Percentiles rank a stretch among this genome's conserved stretches.
These are phyloP conservation scores for Tuber brumale DNA, from an alignment of 495 filamentous ascomycete species.

Conservation along the genomic window DNA sequence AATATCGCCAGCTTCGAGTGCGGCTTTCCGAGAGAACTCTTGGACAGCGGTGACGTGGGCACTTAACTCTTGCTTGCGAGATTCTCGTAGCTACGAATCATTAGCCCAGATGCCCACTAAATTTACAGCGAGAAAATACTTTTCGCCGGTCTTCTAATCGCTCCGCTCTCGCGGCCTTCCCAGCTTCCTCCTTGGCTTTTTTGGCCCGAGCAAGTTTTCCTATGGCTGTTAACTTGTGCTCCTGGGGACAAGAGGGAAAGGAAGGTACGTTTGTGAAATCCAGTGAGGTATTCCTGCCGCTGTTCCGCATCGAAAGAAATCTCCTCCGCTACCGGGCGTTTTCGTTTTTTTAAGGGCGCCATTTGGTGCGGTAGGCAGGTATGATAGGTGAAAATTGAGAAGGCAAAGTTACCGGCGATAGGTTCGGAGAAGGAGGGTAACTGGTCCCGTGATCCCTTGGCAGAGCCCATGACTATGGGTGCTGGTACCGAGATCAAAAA, in stretches of 20 bases:
- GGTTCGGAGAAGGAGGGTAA: background rate
- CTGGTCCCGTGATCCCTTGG: background rate
- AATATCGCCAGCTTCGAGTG: slow-evolving; percentile 46
- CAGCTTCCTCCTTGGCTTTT: background rate
- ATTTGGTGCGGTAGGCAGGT: background rate
- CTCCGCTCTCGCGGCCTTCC: background rate
- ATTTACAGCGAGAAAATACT: background rate
- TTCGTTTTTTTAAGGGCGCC: background rate
- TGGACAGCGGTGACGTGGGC: slow-evolving; percentile 59
- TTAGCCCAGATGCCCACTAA: background rate
- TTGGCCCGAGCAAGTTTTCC: background rate
- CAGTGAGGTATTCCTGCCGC: slow-evolving; percentile 77
- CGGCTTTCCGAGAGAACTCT: slow-evolving; percentile 50
- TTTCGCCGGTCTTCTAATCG: background rate
- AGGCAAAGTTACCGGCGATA: background rate
- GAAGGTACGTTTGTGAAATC: slow-evolving; percentile 80
- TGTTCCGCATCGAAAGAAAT: slow-evolving; percentile 72
- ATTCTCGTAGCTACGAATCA: slow-evolving; percentile 60
- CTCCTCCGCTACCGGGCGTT: slow-evolving; percentile 43
- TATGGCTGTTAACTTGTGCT: background rate
- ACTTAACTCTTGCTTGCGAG: slow-evolving; percentile 67
- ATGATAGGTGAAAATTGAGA: too few species aligned
- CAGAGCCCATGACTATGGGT: background rate
- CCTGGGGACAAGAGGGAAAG: background rate
- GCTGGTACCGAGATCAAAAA: background rate